Evolutionary conservation across 2,329 filamentous ascomycete genomes (phyloP), one percentile per base, ranked within the genome.

Genomic region (Penicillium polonicum): DNA sequence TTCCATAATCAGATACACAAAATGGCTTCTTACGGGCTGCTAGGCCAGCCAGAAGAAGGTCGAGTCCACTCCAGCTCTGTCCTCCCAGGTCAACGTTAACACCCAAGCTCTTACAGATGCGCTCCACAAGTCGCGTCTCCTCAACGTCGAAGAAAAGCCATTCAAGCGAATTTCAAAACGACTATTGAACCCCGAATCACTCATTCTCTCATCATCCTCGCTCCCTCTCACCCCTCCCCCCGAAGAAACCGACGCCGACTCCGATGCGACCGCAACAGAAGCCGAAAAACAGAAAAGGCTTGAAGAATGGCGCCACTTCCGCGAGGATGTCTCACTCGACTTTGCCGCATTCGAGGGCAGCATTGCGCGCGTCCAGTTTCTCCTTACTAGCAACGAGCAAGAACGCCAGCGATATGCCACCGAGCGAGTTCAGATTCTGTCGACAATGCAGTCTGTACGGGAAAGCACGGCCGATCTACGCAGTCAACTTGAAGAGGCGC

Each of bases 121-220:
- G 62, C 87, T 97, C 38, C 93, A 97, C 79, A 93, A 92, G 70
- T 84, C 84, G 31, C 90, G 93, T 42, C 88, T 97, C 4, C 84
- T 97, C 38, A 90, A 90, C 62, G 88, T 97, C 60, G 93, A 97
- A 79, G 91, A 96, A 71, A 92, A 92, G 58, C 91, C 92, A 0
- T 97, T 96, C 79, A 91, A 91, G 74, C 88, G 92, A 60, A 86
- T 97, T 59, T 90, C 90, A 23, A 92, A 92, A 76, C 88, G 90
- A 33, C 84, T 97, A 9, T 82, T 90, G 5, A 82, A 84, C 23
- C 84, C 89, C 17, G 85, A 86, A 53, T 85, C 88, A 21, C 81
- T 91, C 31, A 80, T 89, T 19, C 78, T 81, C 58, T 77, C 75
- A 53, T 80, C 80, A 45, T 81, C 79, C 43, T 81, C 84, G 36